Conservation (phyloP, 179 eudicot species). For the Kewa caespitosa region DNA sequence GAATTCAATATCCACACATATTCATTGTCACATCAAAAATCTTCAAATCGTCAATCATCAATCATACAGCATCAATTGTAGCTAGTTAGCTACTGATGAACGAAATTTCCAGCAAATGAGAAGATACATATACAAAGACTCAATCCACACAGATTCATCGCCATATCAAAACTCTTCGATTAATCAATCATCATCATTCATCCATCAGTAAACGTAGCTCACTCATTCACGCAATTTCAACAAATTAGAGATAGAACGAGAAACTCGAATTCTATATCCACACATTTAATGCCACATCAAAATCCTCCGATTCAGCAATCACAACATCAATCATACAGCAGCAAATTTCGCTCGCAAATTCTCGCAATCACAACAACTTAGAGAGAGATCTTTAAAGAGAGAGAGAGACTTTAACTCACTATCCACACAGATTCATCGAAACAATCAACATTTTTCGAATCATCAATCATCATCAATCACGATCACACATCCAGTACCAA, state of each 20-base stretch:
- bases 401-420: not conserved
- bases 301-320: not conserved
- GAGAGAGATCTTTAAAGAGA: constrained; percentile 1
- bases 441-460: no score
- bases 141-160: not conserved
- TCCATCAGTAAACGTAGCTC: not conserved
- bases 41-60: not conserved
- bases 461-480: no score
- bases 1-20: not conserved
- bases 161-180: not conserved
- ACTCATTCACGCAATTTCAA: no score
- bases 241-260: not conserved
- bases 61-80: no score
- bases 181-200: no score
- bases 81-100: not conserved
- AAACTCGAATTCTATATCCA: not conserved
- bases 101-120: not conserved
- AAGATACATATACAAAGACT: not conserved
- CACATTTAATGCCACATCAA: not conserved
- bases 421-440: not conserved
- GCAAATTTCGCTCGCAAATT: not conserved
- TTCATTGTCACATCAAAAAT: not conserved
- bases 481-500: no score
- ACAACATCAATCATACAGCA: no score
- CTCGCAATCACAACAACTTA: not conserved